phyloP scores from a whole-genome alignment of 1,284 basidiomycete species.

The Sanguinoderma infundibulare region DNA sequence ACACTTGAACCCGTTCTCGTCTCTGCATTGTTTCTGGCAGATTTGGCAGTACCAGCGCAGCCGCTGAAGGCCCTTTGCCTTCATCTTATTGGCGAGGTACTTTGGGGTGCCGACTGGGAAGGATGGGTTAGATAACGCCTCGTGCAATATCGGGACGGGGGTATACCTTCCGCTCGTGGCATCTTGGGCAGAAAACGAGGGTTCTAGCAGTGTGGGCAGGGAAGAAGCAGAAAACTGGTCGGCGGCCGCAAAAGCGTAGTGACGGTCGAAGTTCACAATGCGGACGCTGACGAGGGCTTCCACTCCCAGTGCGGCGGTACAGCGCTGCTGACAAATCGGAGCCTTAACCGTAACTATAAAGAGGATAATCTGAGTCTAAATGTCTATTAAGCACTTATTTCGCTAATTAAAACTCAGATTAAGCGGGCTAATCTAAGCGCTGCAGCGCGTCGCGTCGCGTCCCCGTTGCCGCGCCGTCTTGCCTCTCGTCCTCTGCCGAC shows the following conservation, averaged over 20 bases:
- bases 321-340: slow-evolving; percentile 10
- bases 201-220: background rate
- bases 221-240: background rate
- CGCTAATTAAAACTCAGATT: too few relatives aligned
- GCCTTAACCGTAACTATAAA: background rate
- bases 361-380: background rate
- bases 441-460: slow-evolving; percentile 22
- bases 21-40: slow-evolving; percentile 94
- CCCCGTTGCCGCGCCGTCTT: slow-evolving; percentile 5
- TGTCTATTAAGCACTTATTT: too few relatives aligned
- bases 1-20: slow-evolving; percentile 97
- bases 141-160: background rate
- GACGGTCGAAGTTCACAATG: slow-evolving; percentile 1
- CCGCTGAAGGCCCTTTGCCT: slow-evolving; percentile 92
- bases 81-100: slow-evolving; percentile 93
- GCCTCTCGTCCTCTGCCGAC: background rate
- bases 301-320: background rate
- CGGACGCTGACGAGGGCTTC: background rate
- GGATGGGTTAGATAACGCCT: background rate
- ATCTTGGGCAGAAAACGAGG: slow-evolving; percentile 44
- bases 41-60: slow-evolving; percentile 97
- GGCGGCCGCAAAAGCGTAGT: background rate
- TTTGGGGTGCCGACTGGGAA: slow-evolving; percentile 83
- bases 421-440: slow-evolving; percentile 17
- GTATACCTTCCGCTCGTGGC: slow-evolving; percentile 79